phyloP scores from a whole-genome alignment of 2,329 filamentous ascomycete genomes.

The Tolypocladium album region DNA sequence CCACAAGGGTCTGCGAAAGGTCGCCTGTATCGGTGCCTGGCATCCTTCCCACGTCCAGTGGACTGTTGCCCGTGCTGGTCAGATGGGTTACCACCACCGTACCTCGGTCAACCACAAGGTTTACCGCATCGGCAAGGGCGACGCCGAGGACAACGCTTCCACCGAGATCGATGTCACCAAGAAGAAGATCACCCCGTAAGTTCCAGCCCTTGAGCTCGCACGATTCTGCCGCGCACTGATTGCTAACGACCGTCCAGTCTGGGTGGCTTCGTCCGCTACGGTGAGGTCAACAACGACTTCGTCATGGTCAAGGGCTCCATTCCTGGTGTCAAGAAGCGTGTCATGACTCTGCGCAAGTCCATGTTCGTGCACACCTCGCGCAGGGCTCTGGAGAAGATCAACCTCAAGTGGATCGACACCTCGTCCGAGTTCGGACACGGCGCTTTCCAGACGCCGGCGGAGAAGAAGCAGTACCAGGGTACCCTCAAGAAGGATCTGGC shows the following conservation, averaged over 20 bases:
- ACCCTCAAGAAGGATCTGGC: conserved; percentile 96
- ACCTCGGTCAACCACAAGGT: conserved; percentile 99
- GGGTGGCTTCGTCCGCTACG: conserved; percentile 98
- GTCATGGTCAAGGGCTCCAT: conserved; percentile 95
- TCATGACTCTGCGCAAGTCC: conserved; percentile 97
- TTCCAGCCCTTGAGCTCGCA: conserved; percentile 18
- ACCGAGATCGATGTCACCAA: conserved; percentile 96
- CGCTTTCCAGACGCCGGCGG: conserved; percentile 95
- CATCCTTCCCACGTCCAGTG: conserved; percentile 99
- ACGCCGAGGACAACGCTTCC: conserved; percentile 82
- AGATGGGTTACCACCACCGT: conserved; percentile 99
- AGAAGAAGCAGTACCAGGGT: conserved; percentile 97
- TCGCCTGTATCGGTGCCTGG: conserved; percentile 99
- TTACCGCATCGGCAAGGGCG: conserved; percentile 94
- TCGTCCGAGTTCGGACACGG: conserved; percentile 99
- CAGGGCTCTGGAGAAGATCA: conserved; percentile 96
- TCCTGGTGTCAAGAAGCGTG: conserved; percentile 98
- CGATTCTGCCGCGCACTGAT: background rate
- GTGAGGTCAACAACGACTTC: conserved; percentile 99
- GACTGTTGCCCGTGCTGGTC: conserved; percentile 99
- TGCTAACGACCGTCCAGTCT: conserved; percentile 49
- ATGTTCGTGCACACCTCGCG: conserved; percentile 96
- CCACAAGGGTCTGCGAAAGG: conserved; percentile 99
- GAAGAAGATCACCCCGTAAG: conserved; percentile 99
- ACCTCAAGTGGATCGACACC: conserved; percentile 99